Evolutionary conservation across 352 stramenopile species (phyloP).

Genomic region (Globisporangium acanthophoron): DNA sequence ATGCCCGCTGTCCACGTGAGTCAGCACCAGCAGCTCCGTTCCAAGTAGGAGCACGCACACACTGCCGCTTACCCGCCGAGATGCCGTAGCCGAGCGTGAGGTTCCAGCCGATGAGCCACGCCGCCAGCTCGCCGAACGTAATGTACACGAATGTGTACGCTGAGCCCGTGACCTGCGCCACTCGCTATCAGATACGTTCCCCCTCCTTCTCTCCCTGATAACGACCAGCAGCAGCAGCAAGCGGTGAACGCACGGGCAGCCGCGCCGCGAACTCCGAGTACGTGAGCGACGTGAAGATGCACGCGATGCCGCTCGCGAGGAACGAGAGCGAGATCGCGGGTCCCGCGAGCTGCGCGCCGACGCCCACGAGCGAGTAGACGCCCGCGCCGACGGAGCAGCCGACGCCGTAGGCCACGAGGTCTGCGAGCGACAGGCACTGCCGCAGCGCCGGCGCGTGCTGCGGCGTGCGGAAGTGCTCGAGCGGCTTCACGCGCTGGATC

Average conservation of each 20-base stretch:
- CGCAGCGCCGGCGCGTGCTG: constrained; percentile 29
- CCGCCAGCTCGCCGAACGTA: constrained; percentile 81
- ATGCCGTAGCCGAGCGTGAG: constrained; percentile 92
- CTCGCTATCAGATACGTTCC: no score
- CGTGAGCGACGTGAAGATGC: constrained; percentile 89
- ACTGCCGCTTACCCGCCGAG: constrained; percentile 48
- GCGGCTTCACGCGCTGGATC: constrained; percentile 64
- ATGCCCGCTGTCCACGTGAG: constrained; percentile 58
- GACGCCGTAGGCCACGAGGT: constrained; percentile 87
- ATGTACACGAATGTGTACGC: constrained; percentile 90
- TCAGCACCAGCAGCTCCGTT: not conserved
- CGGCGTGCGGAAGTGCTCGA: constrained; percentile 45
- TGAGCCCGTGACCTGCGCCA: constrained; percentile 68
- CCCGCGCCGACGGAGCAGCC: constrained; percentile 89
- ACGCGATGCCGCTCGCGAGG: constrained; percentile 80
- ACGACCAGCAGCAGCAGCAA: not conserved
- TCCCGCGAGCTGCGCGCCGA: constrained; percentile 79
- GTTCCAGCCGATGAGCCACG: constrained; percentile 92
- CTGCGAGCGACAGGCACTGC: constrained; percentile 65
- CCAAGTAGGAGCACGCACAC: not conserved
- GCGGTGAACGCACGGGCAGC: constrained; percentile 49
- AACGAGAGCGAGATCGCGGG: constrained; percentile 90
- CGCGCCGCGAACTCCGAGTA: constrained; percentile 89
- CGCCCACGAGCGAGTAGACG: constrained; percentile 90
- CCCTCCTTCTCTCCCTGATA: no score